A percentile compares a stretch with the other conserved stretches of the same genome.
phyloP scores from a whole-genome alignment of 768 basidiomycete genomes.

The Epithele typhae region DNA sequence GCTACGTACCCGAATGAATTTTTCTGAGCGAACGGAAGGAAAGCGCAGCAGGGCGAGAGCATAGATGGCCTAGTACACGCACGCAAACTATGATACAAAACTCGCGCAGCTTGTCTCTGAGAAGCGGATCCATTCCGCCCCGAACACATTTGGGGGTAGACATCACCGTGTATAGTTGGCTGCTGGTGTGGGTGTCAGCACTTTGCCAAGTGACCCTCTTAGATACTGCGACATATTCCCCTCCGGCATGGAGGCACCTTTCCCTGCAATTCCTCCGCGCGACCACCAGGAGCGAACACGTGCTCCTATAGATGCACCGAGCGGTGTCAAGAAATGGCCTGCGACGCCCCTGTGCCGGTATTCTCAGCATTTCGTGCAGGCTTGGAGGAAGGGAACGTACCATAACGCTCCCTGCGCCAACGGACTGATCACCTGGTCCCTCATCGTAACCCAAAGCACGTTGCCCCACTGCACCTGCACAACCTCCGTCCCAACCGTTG shows the following conservation, averaged over 20 bases:
- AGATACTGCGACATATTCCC: constrained; percentile 40
- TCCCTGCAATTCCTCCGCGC: constrained; percentile 7
- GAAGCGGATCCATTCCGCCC: too few relatives aligned
- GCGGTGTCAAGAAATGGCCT: constrained; percentile 41
- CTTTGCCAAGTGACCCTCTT: constrained; percentile 28
- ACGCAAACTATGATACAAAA: too few relatives aligned
- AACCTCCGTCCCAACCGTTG: constrained; percentile 7
- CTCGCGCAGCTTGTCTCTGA: too few relatives aligned
- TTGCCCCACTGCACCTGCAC: constrained; percentile 46
- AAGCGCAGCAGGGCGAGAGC: too few relatives aligned
- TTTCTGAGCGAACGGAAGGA: too few relatives aligned
- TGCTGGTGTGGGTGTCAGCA: constrained; percentile 6
- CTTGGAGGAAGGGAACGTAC: constrained; percentile 33
- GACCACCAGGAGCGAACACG: constrained; percentile 16
- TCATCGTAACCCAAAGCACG: constrained; percentile 57
- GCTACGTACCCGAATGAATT: too few relatives aligned
- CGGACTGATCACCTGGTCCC: constrained; percentile 68
- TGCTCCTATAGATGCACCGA: constrained; percentile 20
- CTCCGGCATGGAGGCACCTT: constrained; percentile 20
- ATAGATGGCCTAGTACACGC: too few relatives aligned
- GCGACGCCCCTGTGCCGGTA: constrained; percentile 37
- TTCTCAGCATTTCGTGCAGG: not conserved
- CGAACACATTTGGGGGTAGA: too few relatives aligned
- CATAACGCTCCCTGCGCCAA: constrained; percentile 64
- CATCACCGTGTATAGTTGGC: too few relatives aligned